Percentiles rank a stretch among this genome's conserved stretches.
phyloP scores from a whole-genome alignment of 192 early-diverging fungal species.

The Linnemannia exigua region DNA sequence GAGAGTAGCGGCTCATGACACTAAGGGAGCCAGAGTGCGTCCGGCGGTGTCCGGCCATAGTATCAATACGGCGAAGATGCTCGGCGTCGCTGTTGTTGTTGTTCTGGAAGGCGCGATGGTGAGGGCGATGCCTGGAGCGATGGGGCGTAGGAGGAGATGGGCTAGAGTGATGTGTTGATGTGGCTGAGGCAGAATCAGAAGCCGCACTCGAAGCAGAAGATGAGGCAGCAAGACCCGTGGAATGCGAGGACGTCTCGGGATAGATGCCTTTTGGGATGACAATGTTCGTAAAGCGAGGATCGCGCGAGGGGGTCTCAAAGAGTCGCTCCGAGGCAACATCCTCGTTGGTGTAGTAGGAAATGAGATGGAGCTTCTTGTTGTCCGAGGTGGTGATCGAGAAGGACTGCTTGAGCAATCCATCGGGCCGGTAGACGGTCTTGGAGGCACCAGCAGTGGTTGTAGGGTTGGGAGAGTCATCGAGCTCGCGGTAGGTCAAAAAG shows the following conservation, averaged over 20 bases:
- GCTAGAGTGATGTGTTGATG: conserved; percentile 37
- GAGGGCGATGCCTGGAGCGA: conserved; percentile 49
- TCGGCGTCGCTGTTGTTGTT: conserved; percentile 14
- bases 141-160: conserved; percentile 40
- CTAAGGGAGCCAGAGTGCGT: conserved; percentile 29
- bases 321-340: conserved; percentile 78
- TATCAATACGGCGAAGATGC: conserved; percentile 15
- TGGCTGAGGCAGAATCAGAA: conserved; percentile 19
- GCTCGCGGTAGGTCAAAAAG: conserved; percentile 92
- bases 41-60: conserved; percentile 34
- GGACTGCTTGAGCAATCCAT: conserved; percentile 91
- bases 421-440: conserved; percentile 74
- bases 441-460: conserved; percentile 20
- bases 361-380: conserved; percentile 87
- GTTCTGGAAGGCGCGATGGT: conserved; percentile 45
- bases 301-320: conserved; percentile 71
- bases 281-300: conserved; percentile 75
- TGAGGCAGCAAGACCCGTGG: not conserved
- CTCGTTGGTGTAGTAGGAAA: conserved; percentile 91
- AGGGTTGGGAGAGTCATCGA: conserved; percentile 60
- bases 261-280: conserved; percentile 86
- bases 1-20: conserved; percentile 40
- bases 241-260: conserved; percentile 74
- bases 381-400: conserved; percentile 87
- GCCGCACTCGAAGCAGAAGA: not conserved